These are phyloP conservation scores for Elsinoe ampelina DNA, from an alignment of 2,329 filamentous ascomycete species.

Conservation along the genomic window DNA sequence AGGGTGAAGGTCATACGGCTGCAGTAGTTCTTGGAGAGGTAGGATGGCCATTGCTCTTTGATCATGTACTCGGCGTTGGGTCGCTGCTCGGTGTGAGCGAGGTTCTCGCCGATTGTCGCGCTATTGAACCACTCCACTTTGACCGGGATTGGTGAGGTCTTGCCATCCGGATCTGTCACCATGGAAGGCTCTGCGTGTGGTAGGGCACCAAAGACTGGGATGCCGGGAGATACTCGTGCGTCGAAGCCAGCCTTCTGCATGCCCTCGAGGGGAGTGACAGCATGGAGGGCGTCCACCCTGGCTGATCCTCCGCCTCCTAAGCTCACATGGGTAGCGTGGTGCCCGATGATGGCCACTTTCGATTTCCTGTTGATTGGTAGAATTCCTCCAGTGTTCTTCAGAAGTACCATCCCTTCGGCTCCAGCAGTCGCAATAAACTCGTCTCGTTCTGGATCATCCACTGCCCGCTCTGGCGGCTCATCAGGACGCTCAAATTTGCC, in stretches of 20 bases:
- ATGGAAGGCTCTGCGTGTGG: background rate
- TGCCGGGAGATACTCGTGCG: background rate
- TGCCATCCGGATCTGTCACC: background rate
- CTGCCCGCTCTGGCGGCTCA: conserved; percentile 6
- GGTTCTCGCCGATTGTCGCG: background rate
- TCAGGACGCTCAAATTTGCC: background rate
- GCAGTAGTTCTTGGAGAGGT: background rate
- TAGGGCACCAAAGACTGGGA: background rate
- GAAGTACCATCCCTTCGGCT: conserved; percentile 57
- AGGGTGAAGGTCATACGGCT: background rate
- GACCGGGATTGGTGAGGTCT: background rate
- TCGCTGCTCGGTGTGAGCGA: background rate
- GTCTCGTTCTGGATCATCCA: conserved; percentile 46
- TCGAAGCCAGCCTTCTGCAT: conserved; percentile 1
- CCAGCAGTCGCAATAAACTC: conserved; percentile 53
- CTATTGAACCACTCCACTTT: conserved; percentile 1
- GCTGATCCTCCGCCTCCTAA: conserved; percentile 14
- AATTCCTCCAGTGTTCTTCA: conserved; percentile 57
- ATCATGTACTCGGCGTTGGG: background rate
- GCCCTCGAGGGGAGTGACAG: conserved; percentile 12
- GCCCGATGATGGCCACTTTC: conserved; percentile 60
- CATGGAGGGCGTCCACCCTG: conserved; percentile 9
- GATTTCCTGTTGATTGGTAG: conserved; percentile 54
- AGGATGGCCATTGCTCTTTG: conserved; percentile 2
- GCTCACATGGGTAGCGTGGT: conserved; percentile 61